Evolutionary conservation across 73 alveolate genomes (phyloP).

Genomic region (Blepharisma japonicum): DNA sequence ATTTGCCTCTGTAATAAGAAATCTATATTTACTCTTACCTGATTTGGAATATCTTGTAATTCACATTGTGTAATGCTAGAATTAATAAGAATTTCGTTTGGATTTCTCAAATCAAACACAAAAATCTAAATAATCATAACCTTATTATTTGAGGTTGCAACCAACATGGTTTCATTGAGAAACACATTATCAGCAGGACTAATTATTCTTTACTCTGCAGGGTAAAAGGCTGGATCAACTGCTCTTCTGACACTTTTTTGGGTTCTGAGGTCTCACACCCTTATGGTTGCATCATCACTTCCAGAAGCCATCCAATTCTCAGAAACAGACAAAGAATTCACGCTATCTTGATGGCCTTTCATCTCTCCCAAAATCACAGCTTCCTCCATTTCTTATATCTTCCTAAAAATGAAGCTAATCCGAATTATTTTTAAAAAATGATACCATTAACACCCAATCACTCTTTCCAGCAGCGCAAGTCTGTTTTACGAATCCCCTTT

Average conservation of each 20-base stretch:
- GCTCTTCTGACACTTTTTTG: neutral
- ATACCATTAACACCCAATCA: no score
- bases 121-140: no score
- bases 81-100: neutral
- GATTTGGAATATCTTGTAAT: neutral
- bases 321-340: neutral
- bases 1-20: neutral
- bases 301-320: neutral
- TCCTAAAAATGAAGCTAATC: no score
- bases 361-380: neutral
- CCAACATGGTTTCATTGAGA: neutral
- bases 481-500: no score
- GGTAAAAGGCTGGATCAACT: neutral
- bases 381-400: no score
- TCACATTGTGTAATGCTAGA: neutral
- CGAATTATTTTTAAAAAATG: no score
- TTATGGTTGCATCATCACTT: conserved; percentile 9
- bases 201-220: neutral
- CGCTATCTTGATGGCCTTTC: conserved; percentile 5
- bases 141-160: no score
- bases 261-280: conserved; percentile 2
- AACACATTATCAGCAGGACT: neutral
- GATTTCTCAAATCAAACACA: neutral
- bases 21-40: neutral
- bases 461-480: no score